Conservation (phyloP, 225 moss, liverwort and hornwort genomes). For the Takakia lepidozioides region DNA sequence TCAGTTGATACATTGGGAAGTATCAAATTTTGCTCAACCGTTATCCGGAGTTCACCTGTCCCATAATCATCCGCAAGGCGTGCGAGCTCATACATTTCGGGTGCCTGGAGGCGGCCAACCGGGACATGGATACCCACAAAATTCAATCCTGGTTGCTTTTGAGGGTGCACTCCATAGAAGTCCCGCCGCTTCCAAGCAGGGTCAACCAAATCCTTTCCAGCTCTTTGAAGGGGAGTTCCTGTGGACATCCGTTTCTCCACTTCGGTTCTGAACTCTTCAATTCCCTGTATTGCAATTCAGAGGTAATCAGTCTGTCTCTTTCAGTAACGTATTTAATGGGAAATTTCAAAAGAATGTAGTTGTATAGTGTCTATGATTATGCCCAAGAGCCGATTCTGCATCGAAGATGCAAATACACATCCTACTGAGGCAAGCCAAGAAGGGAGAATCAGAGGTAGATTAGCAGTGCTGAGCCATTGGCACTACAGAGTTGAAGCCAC, state of each 20-base stretch:
- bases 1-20: constrained; percentile 64
- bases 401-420: no score
- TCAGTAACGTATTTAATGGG: no score
- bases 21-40: constrained; percentile 87
- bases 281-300: constrained; percentile 28
- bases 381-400: no score
- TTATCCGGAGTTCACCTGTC: constrained; percentile 71
- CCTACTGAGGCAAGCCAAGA: no score
- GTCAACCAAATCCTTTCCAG: constrained; percentile 61
- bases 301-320: not conserved
- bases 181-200: constrained; percentile 63
- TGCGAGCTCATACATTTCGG: constrained; percentile 90
- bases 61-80: constrained; percentile 83
- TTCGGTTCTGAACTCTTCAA: constrained; percentile 77
- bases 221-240: constrained; percentile 28
- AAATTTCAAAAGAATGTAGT: no score
- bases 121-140: constrained; percentile 86
- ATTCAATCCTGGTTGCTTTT: constrained; percentile 70
- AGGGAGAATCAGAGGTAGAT: no score
- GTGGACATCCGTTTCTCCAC: constrained; percentile 56
- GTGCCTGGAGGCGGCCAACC: constrained; percentile 88
- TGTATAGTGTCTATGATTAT: no score
- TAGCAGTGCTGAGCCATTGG: no score
- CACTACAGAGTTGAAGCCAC: no score
- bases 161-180: constrained; percentile 67